Base-by-base conservation (phyloP, 1,139 yeast species). In the Taphrina deformans region DNA sequence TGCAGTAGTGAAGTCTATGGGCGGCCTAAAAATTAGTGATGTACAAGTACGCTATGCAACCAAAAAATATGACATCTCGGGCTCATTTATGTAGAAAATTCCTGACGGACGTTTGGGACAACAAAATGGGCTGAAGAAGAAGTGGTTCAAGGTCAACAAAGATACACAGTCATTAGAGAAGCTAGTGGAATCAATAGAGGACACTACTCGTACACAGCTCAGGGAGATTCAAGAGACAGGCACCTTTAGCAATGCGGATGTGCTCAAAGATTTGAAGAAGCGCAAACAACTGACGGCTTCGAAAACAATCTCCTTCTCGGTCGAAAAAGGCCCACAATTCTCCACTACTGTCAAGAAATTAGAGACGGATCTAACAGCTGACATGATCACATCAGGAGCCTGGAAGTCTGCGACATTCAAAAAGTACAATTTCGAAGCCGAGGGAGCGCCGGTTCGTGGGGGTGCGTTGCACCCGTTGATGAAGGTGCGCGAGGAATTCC, bases 381-480 rank as follows among this genome's bases (percentile, higher is more conserved):
- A 93, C 65, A 92, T 93, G 99, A 80, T 93, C 65, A 77, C 74
- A 69, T 70, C 74, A 63, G 95, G 96, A 27, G 78, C 88, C 18
- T 93, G 98, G 96, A 85, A 88, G 75, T 80, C 83, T 63, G 86
- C 92, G 60, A 79, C 87, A 71, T 93, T 95, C 83, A 93, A 95
- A 79, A 93, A 96, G 46, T 95, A 93, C 79, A 93, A 93, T 79
- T 93, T 95, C 81, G 84, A 90, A 73, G 90, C 98, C 60, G 96
- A 93, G 79, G 99, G 99, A 75, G 84, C 89, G 58, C 80, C 81
- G 70, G 95, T 97, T 62, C 80, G 79, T 55, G 84, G 96, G 27
- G 99, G 99, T 75, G 96, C 99, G 52, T 82, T 93, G 73, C 99
- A 93, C 78, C 99, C 99, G 41, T 82, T 93, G 74, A 90, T 86